Percentiles rank a stretch among this genome's conserved stretches.
Evolutionary conservation across 2,329 filamentous ascomycete genomes (phyloP).

Genomic region (Penicillium sp.): DNA sequence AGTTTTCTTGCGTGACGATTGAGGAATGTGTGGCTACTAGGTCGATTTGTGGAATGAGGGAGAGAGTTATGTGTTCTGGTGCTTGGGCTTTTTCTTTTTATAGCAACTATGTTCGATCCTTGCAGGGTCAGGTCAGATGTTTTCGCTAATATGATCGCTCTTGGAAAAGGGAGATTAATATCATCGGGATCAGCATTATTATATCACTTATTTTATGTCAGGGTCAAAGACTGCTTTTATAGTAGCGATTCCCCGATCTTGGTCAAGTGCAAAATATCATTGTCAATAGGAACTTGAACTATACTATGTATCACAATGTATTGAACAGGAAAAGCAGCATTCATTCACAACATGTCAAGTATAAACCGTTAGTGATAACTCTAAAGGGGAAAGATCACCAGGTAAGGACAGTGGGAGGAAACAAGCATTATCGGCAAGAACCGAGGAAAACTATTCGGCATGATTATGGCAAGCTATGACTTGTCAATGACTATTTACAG

Average conservation of each 20-base stretch:
- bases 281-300: too few species aligned
- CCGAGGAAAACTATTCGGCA: background rate
- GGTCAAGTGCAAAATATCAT: too few species aligned
- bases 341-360: background rate
- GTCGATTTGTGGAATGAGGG: too few species aligned
- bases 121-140: background rate
- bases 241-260: too few species aligned
- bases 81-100: background rate
- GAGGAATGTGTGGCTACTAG: too few species aligned
- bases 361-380: background rate
- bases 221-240: background rate
- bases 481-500: constrained; percentile 24
- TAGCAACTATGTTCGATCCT: background rate
- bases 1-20: too few species aligned
- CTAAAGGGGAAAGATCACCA: background rate
- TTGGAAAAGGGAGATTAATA: background rate
- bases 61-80: too few species aligned
- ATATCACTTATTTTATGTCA: background rate
- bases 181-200: background rate
- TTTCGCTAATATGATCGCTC: background rate
- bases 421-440: background rate
- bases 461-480: background rate
- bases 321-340: background rate
- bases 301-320: background rate
- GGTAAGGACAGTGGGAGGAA: background rate